These are phyloP conservation scores for Phoenix roebelenii DNA, from an alignment of 176 grass and related monocot species.

Conservation along the genomic window DNA sequence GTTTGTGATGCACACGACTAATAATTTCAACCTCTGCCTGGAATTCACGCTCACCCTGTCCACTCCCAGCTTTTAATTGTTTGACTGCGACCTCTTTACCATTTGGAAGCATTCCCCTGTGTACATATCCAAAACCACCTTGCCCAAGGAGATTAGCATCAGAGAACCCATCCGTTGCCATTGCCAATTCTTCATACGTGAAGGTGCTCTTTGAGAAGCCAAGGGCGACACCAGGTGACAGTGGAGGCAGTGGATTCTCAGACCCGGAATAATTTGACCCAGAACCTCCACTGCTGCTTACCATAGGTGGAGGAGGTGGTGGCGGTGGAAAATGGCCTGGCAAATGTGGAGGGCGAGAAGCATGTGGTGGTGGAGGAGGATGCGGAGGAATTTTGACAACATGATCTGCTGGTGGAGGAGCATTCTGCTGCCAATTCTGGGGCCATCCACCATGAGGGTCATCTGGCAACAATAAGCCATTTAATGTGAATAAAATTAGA, in stretches of 20 bases:
- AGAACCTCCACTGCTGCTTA: constrained; percentile 23
- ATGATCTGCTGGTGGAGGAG: constrained; percentile 3
- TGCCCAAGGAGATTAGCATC: constrained; percentile 23
- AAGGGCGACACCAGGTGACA: constrained; percentile 6
- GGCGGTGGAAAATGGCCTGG: background rate
- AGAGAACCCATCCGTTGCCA: constrained; percentile 22
- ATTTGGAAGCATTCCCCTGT: constrained; percentile 21
- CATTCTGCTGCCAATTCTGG: constrained; percentile 30
- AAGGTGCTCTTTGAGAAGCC: constrained; percentile 9
- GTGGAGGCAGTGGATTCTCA: constrained; percentile 2
- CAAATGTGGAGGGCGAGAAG: background rate
- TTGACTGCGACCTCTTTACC: constrained; percentile 25
- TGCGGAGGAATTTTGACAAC: constrained; percentile 13
- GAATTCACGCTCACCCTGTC: constrained; percentile 26
- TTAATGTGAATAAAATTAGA: background rate
- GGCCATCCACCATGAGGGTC: constrained; percentile 17
- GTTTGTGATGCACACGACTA: constrained; percentile 26
- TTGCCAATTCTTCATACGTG: constrained; percentile 13
- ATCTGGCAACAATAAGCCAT: constrained; percentile 1
- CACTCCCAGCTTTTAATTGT: constrained; percentile 22
- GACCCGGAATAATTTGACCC: constrained; percentile 19
- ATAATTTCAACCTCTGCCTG: constrained; percentile 28
- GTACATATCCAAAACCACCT: constrained; percentile 29
- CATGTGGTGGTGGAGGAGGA: background rate
- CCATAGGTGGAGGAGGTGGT: constrained; percentile 3